Conservation (phyloP, 2,329 filamentous ascomycete species). For the Gnomoniopsis smithogilvyi region DNA sequence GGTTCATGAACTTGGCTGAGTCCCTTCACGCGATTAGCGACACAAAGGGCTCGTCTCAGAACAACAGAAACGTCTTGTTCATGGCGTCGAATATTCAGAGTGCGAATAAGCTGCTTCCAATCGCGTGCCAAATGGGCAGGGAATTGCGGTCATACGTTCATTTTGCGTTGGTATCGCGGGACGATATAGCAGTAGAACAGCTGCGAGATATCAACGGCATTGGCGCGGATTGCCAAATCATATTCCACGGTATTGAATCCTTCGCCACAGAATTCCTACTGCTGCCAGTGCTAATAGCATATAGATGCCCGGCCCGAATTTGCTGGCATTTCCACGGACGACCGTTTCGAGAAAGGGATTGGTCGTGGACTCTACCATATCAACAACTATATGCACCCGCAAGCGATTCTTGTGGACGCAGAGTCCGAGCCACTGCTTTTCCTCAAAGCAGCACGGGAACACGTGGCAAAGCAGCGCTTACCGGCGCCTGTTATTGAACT, state of each 20-base stretch:
- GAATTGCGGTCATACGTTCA: slow-evolving; percentile 73
- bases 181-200: slow-evolving; percentile 64
- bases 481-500: slow-evolving; percentile 66
- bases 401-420: slow-evolving; percentile 71
- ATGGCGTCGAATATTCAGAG: slow-evolving; percentile 72
- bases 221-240: slow-evolving; percentile 64
- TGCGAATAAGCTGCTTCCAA: slow-evolving; percentile 67
- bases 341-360: slow-evolving; percentile 64
- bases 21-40: slow-evolving; percentile 59
- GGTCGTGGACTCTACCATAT: slow-evolving; percentile 68
- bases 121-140: slow-evolving; percentile 82
- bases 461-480: background rate
- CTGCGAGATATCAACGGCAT: slow-evolving; percentile 78
- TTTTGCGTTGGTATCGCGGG: slow-evolving; percentile 73
- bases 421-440: slow-evolving; percentile 68
- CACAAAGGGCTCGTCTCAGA: slow-evolving; percentile 46
- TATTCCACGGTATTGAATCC: slow-evolving; percentile 47
- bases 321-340: slow-evolving; percentile 64
- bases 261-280: background rate
- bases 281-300: background rate
- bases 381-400: slow-evolving; percentile 70
- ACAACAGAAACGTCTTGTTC: slow-evolving; percentile 75
- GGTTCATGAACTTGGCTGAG: slow-evolving; percentile 61
- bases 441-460: slow-evolving; percentile 25
- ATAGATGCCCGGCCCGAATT: slow-evolving; percentile 75